Conservation (phyloP, 805 yeast genomes). For the Candida silvatica region DNA sequence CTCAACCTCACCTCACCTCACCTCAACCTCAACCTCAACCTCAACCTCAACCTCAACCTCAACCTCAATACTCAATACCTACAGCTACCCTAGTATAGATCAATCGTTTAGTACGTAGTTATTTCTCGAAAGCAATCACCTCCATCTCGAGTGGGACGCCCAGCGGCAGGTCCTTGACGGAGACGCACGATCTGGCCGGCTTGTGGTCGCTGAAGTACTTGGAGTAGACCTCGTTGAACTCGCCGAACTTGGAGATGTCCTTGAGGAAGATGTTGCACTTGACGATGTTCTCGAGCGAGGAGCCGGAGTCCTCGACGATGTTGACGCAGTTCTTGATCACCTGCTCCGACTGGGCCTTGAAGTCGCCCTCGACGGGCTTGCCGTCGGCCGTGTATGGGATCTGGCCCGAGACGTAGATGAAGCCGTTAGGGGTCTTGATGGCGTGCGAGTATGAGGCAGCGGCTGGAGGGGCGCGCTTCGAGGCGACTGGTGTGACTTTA, state of each 20-base stretch:
- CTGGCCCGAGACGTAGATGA: constrained; percentile 91
- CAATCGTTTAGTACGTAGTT: no score
- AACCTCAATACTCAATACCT: no score
- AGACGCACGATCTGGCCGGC: constrained; percentile 98
- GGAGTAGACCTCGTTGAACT: constrained; percentile 78
- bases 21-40: no score
- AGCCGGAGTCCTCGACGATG: constrained; percentile 78
- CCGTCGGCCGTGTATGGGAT: constrained; percentile 83
- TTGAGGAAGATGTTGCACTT: constrained; percentile 87
- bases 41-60: no score
- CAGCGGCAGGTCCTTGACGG: constrained; percentile 85
- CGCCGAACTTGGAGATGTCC: constrained; percentile 80
- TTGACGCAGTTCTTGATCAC: constrained; percentile 57
- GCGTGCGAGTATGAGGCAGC: constrained; percentile 98
- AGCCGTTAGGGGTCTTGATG: constrained; percentile 71
- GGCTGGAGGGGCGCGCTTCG: constrained; percentile 86
- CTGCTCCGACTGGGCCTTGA: constrained; percentile 73
- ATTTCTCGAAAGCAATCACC: constrained; percentile 73
- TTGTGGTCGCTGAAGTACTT: constrained; percentile 68
- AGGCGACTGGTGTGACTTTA: constrained; percentile 37
- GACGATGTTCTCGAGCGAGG: constrained; percentile 74
- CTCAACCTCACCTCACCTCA: no score
- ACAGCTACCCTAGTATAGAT: no score
- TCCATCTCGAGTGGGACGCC: constrained; percentile 86
- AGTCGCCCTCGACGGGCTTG: constrained; percentile 68